Percentiles rank a stretch among this genome's conserved stretches.
phyloP scores from a whole-genome alignment of 768 basidiomycete genomes.

The Lactarius indigo region DNA sequence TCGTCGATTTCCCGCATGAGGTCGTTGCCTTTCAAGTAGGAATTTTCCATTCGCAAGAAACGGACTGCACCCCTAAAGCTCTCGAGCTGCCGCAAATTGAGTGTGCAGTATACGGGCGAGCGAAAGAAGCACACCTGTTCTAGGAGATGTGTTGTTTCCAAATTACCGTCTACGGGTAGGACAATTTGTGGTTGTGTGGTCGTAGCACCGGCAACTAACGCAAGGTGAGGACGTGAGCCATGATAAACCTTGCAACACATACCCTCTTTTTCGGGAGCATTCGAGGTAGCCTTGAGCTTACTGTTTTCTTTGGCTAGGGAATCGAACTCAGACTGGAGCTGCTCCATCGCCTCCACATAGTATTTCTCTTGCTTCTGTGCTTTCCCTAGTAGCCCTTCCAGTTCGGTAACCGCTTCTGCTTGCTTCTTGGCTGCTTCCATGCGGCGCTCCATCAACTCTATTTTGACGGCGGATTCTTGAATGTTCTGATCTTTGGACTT shows the following conservation, averaged over 20 bases:
- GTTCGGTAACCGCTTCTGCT: slow-evolving; percentile 74
- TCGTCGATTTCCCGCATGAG: slow-evolving; percentile 77
- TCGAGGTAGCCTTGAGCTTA: slow-evolving; percentile 68
- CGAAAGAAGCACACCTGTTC: slow-evolving; percentile 61
- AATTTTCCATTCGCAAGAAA: slow-evolving; percentile 91
- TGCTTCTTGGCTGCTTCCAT: slow-evolving; percentile 91
- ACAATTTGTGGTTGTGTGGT: slow-evolving; percentile 57
- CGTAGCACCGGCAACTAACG: slow-evolving; percentile 40
- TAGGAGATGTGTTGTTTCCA: slow-evolving; percentile 83
- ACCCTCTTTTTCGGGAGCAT: slow-evolving; percentile 73
- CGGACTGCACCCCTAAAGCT: slow-evolving; percentile 87
- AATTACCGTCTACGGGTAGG: slow-evolving; percentile 66
- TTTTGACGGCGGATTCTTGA: slow-evolving; percentile 87
- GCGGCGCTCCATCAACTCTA: slow-evolving; percentile 91
- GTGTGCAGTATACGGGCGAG: slow-evolving; percentile 1
- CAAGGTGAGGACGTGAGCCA: slow-evolving; percentile 13
- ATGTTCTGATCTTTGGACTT: slow-evolving; percentile 86
- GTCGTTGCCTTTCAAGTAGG: slow-evolving; percentile 90
- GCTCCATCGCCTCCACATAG: slow-evolving; percentile 92
- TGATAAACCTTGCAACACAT: slow-evolving; percentile 26
- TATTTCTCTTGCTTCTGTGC: slow-evolving; percentile 84
- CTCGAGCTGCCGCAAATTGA: slow-evolving; percentile 59
- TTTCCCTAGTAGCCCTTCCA: slow-evolving; percentile 78
- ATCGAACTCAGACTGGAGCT: slow-evolving; percentile 86
- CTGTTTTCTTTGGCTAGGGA: slow-evolving; percentile 82